These are phyloP conservation scores for Beta vulgaris DNA, from an alignment of 148 eudicot species.

Conservation along the genomic window DNA sequence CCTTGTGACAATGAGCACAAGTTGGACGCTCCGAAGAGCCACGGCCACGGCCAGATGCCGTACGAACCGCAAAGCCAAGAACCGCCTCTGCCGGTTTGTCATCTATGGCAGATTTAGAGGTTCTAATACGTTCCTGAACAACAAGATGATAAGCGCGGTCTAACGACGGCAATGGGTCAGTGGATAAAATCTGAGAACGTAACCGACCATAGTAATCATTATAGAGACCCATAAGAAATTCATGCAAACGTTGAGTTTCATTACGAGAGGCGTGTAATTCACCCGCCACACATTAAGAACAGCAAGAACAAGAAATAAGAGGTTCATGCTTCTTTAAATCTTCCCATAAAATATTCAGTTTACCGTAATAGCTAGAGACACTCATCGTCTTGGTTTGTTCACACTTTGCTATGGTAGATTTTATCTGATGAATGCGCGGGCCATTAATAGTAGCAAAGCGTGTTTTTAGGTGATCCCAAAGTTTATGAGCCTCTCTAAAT, in stretches of 20 bases:
- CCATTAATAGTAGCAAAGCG: no score
- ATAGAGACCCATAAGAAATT: not conserved
- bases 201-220: not conserved
- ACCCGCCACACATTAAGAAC: not conserved
- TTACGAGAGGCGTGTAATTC: not conserved
- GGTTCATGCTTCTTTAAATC: not conserved
- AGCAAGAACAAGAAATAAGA: not conserved
- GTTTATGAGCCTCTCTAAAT: not conserved
- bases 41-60: not conserved
- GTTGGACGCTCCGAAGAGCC: no score
- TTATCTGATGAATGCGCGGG: not conserved
- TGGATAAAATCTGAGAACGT: not conserved
- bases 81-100: not conserved
- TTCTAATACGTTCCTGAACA: not conserved
- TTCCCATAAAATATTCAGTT: not conserved
- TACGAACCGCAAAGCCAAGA: not conserved
- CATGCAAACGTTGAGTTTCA: not conserved
- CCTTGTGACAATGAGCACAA: no score
- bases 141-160: not conserved
- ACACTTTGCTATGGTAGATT: not conserved
- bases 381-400: no score
- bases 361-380: no score
- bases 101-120: not conserved
- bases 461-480: not conserved
- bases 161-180: not conserved